Evolutionary conservation across 2,329 filamentous ascomycete species (phyloP), one percentile per base, ranked within the genome.

Genomic region (Fusarium luffae): DNA sequence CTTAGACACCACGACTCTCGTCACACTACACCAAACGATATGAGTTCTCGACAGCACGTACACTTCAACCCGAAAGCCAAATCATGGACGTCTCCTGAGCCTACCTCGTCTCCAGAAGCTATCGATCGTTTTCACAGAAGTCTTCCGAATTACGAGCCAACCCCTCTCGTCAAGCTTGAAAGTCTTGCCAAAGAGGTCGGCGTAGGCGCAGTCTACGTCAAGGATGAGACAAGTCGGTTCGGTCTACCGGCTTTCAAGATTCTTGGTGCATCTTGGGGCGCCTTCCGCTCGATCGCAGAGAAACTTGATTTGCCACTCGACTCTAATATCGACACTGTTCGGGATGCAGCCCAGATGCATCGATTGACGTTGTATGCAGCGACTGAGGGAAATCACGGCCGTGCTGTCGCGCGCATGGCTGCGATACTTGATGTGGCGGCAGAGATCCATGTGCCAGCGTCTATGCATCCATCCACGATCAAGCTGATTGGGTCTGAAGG

Each of bases 171-270:
- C 18, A 69, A 80, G 0, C 81, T 93, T 0, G 80, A 84, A 0
- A 72, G 79, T 0, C 68, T 93, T 1, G 90, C 91, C 0, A 70
- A 80, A 4, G 83, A 89, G 16, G 77, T 93, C 0, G 86, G 86
- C 0, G 79, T 93, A 13, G 78, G 79, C 1, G 80, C 83, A 7
- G 82, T 94, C 5, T 84, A 89, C 40, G 74, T 94, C 68, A 95
- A 95, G 75, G 88, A 94, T 72, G 92, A 95, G 77, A 89, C 86
- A 28, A 82, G 80, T 55, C 86, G 92, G 7, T 87, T 93, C 40
- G 89, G 89, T 0, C 82, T 94, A 3, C 90, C 91, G 0, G 86
- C 92, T 0, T 95, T 94, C 4, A 96, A 96, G 78, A 92, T 94
- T 46, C 85, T 94, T 0, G 93, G 92, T 21, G 92, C 92, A 2